Evolutionary conservation across 2,329 filamentous ascomycete species (phyloP).

Genomic region (Botryosphaeria dothidea): DNA sequence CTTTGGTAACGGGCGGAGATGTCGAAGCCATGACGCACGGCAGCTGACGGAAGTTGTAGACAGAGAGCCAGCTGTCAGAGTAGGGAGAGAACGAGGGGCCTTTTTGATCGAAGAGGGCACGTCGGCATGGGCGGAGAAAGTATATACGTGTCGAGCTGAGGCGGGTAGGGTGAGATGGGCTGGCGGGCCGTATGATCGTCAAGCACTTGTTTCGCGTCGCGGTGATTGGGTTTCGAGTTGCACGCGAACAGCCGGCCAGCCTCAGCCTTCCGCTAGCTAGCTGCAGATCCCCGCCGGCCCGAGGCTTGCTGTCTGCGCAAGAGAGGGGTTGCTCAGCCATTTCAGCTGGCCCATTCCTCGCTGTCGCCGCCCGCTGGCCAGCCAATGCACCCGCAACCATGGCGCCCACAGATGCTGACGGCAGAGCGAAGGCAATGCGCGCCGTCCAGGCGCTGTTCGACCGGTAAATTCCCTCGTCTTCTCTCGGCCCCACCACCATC

Average conservation of each 20-base stretch:
- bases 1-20: constrained; percentile 38
- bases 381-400: constrained; percentile 21
- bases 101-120: not conserved
- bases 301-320: not conserved
- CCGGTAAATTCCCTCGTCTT: constrained; percentile 20
- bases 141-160: constrained; percentile 2
- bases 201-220: constrained; percentile 1
- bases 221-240: constrained; percentile 5
- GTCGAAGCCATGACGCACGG: not conserved
- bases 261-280: not conserved
- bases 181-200: constrained; percentile 2
- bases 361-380: not conserved
- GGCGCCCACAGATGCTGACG: constrained; percentile 25
- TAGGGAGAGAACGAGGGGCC: not conserved
- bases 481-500: not conserved
- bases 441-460: constrained; percentile 41
- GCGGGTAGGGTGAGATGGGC: not conserved
- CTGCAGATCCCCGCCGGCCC: constrained; percentile 13
- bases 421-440: constrained; percentile 35
- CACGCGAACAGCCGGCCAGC: not conserved
- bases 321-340: not conserved
- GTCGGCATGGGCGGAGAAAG: not conserved
- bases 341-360: not conserved
- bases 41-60: not conserved
- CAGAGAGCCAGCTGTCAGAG: not conserved